These are phyloP conservation scores for Neoascochyta sp. DNA, from an alignment of 2,329 filamentous ascomycete species.

Conservation along the genomic window DNA sequence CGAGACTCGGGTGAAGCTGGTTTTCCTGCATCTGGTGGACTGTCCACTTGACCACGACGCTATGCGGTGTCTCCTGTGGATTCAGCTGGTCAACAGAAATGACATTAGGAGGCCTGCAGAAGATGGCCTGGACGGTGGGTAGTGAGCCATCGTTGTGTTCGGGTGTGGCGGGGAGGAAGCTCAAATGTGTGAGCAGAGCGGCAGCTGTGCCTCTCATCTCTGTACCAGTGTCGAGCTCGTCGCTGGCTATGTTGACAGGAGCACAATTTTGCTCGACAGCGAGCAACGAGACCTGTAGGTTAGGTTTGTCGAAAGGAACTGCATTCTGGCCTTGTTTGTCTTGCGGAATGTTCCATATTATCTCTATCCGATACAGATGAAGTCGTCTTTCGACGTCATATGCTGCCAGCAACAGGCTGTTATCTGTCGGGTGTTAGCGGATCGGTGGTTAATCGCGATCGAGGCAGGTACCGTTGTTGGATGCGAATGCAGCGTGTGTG, in stretches of 20 bases:
- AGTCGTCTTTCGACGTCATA: constrained; percentile 69
- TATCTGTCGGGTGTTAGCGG: constrained; percentile 23
- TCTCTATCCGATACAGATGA: constrained; percentile 67
- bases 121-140: constrained; percentile 68
- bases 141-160: constrained; percentile 58
- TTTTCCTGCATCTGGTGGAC: constrained; percentile 61
- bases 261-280: constrained; percentile 30
- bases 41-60: constrained; percentile 80
- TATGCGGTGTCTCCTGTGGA: constrained; percentile 63
- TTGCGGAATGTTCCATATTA: constrained; percentile 67
- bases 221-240: constrained; percentile 20
- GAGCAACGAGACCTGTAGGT: constrained; percentile 28
- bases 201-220: constrained; percentile 26
- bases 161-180: constrained; percentile 65
- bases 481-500: constrained; percentile 44
- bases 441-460: not conserved
- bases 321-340: constrained; percentile 53
- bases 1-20: constrained; percentile 68
- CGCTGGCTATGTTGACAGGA: constrained; percentile 22
- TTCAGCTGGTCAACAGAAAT: constrained; percentile 46
- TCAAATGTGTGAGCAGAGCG: constrained; percentile 63
- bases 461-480: constrained; percentile 64
- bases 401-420: constrained; percentile 60
- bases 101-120: constrained; percentile 54
- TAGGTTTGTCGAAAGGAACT: constrained; percentile 38